Evolutionary conservation across 2,329 filamentous ascomycete species (phyloP).

Genomic region (Xylaria sp.): DNA sequence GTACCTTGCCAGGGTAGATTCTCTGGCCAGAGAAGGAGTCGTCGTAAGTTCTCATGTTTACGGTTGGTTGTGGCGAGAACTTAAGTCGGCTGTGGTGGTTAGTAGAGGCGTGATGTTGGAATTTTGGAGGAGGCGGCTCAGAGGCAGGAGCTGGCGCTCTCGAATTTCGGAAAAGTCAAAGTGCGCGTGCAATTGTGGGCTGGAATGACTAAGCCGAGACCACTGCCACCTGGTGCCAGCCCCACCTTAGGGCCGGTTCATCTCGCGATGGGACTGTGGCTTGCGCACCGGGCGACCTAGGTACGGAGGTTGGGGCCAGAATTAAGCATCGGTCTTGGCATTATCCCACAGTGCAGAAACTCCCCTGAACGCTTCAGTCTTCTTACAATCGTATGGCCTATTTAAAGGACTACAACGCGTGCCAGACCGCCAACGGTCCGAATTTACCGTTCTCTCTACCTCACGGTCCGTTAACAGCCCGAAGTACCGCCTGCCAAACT

Average conservation of each 20-base stretch:
- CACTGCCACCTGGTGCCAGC: conserved; percentile 18
- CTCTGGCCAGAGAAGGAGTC: conserved; percentile 69
- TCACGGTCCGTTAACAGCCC: too few relatives aligned
- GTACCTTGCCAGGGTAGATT: conserved; percentile 73
- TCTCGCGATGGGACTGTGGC: conserved; percentile 31
- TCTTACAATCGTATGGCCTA: too few relatives aligned
- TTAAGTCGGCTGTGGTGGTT: conserved; percentile 46
- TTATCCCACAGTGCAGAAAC: too few relatives aligned
- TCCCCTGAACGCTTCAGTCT: too few relatives aligned
- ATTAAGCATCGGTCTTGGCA: too few relatives aligned
- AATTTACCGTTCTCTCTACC: too few relatives aligned
- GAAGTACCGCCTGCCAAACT: too few relatives aligned
- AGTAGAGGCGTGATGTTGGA: conserved; percentile 38
- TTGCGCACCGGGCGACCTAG: conserved; percentile 3
- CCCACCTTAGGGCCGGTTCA: conserved; percentile 36
- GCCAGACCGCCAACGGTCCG: too few relatives aligned
- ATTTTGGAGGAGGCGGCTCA: conserved; percentile 32
- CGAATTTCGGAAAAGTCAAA: conserved; percentile 42
- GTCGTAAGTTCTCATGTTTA: conserved; percentile 71
- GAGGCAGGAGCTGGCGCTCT: conserved; percentile 17
- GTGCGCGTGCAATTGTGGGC: conserved; percentile 40
- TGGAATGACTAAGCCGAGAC: conserved; percentile 39
- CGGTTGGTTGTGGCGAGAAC: conserved; percentile 46
- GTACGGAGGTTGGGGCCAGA: neutral
- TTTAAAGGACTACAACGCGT: too few relatives aligned